These are phyloP conservation scores for Calonectria pauciramosa DNA, from an alignment of 2,329 filamentous ascomycete genomes.

Conservation along the genomic window DNA sequence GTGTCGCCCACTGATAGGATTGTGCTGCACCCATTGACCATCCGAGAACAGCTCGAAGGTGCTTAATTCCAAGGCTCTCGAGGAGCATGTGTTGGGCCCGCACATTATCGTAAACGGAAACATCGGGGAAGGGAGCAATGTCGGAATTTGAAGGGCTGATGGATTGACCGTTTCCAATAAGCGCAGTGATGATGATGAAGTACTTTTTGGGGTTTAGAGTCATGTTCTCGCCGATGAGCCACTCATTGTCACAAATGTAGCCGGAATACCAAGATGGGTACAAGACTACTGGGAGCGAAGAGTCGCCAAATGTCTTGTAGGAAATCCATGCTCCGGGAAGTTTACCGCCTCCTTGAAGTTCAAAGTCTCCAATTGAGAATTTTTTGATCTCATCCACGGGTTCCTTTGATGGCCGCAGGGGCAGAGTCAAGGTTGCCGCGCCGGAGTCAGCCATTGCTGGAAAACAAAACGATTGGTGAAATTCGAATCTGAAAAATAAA, in stretches of 20 bases:
- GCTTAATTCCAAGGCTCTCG: constrained; percentile 56
- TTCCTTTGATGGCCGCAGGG: not conserved
- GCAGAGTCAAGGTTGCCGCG: not conserved
- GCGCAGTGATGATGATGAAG: constrained; percentile 64
- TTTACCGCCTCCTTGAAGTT: constrained; percentile 73
- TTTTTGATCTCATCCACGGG: constrained; percentile 35
- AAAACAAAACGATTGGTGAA: not conserved
- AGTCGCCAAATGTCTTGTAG: constrained; percentile 81
- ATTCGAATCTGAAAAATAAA: not conserved
- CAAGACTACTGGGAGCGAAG: constrained; percentile 74
- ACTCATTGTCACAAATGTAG: constrained; percentile 78
- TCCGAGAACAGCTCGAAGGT: constrained; percentile 63
- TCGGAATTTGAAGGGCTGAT: constrained; percentile 65
- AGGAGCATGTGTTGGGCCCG: constrained; percentile 61
- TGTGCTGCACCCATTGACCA: constrained; percentile 71
- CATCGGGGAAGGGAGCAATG: constrained; percentile 56
- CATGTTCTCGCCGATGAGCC: constrained; percentile 78
- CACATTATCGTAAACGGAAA: constrained; percentile 66
- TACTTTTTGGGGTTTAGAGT: constrained; percentile 70
- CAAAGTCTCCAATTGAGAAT: constrained; percentile 75
- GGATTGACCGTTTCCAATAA: constrained; percentile 68
- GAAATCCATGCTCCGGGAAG: constrained; percentile 77
- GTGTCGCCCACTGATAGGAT: constrained; percentile 65
- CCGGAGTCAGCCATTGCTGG: not conserved
- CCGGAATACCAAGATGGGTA: constrained; percentile 81